A percentile compares a stretch with the other conserved stretches of the same genome.
phyloP scores from a whole-genome alignment of 1,139 yeast genomes.

The Pichia sp. region DNA sequence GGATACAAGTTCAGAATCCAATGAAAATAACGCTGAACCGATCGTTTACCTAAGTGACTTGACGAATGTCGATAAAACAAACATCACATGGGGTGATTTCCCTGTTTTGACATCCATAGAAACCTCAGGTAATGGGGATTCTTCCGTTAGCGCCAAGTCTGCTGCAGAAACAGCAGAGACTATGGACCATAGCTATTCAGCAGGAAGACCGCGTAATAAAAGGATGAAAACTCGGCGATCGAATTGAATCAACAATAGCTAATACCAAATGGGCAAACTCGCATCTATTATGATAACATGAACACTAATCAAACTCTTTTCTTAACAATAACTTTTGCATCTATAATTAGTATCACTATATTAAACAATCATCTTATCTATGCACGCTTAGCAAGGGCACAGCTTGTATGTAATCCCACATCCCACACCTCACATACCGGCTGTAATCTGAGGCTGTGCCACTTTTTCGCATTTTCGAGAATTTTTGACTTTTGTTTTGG shows the following conservation, averaged over 20 bases:
- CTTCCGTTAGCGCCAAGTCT: not conserved
- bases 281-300: too few relatives aligned
- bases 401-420: too few relatives aligned
- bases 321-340: too few relatives aligned
- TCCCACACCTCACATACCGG: too few relatives aligned
- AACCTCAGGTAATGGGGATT: not conserved
- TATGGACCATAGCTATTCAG: constrained; percentile 1
- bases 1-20: constrained; percentile 1
- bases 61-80: constrained; percentile 7
- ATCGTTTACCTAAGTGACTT: constrained; percentile 5
- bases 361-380: too few relatives aligned
- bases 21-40: not conserved
- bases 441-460: too few relatives aligned
- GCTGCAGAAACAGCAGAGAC: not conserved
- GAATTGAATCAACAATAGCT: too few relatives aligned
- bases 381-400: too few relatives aligned
- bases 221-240: not conserved
- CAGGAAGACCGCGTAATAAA: not conserved
- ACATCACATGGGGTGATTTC: constrained; percentile 3
- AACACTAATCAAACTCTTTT: too few relatives aligned
- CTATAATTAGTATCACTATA: too few relatives aligned
- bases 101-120: constrained; percentile 1
- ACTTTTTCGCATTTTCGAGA: too few relatives aligned
- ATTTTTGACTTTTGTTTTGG: not conserved
- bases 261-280: too few relatives aligned